Base-by-base conservation (phyloP, 2,329 filamentous ascomycete genomes). In the Helotiales sp. region DNA sequence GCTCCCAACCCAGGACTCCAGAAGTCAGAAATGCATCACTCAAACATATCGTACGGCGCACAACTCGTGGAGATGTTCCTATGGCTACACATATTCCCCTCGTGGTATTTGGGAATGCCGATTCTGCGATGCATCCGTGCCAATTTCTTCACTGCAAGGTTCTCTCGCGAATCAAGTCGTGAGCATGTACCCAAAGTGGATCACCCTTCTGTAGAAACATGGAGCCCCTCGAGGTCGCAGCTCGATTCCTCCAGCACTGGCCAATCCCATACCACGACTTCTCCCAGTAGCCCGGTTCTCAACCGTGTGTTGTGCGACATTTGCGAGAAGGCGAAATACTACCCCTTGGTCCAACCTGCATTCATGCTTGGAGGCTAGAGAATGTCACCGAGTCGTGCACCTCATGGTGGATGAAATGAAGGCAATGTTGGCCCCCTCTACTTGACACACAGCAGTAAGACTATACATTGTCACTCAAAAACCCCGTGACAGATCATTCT, bases 231-330 rank as follows among this genome's bases (percentile, higher is more conserved):
- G n/a, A 22, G 5, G 19, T 19, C 25, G 19, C 44, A n/a, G 12
- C 44, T 6, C 29, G 7, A 6, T 25, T 27, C 12, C 24, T 7
- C 8, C 13, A 29, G 44, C 44, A 47, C 19, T 24, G 30, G 13
- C 50, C 50, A 53, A 53, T 53, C 38, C 15, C n/a, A 10, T 36
- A 6, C 22, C 12, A 17, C 8, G 15, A 7, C 3, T 30, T 22
- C 34, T 53, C 36, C 50, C 50, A 53, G 24, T 15, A 22, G 29
- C 36, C 38, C 36, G 50, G 50, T 42, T 52, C 27, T 22, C 38
- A 24, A 17, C 19, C 19, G 5, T 38, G 34, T 13, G 19, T n/a
- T 15, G 34, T 42, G 19, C 38, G 38, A 42, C 38, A 15, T 22
- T 42, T 42, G n/a, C 5, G 8, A 24, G 25, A 42, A 24, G 38